Evolutionary conservation across 2,329 filamentous ascomycete species (phyloP).

Genomic region (Aspergillus eucalypticola): DNA sequence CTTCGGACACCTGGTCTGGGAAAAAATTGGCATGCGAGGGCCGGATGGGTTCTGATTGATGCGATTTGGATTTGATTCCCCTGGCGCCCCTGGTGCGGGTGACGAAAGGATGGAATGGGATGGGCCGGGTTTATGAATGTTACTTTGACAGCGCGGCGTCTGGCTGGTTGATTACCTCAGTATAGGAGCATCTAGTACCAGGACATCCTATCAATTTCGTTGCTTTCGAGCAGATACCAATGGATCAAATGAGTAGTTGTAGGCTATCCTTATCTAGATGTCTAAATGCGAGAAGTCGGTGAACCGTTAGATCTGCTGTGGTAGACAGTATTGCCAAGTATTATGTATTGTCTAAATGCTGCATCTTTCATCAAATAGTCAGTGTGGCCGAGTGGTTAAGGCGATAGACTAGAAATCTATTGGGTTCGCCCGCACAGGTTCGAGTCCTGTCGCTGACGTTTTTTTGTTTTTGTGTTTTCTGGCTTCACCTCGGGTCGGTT

Average conservation of each 20-base stretch:
- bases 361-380: not conserved
- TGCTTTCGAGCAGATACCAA: not conserved
- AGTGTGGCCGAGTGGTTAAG: constrained; percentile 5
- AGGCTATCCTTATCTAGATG: not conserved
- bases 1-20: not conserved
- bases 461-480: constrained; percentile 24
- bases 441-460: constrained; percentile 30
- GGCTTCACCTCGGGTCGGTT: no score
- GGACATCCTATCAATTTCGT: not conserved
- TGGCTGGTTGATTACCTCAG: not conserved
- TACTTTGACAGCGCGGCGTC: constrained; percentile 1
- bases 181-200: not conserved
- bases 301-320: no score
- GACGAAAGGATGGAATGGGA: not conserved
- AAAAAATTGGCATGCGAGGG: not conserved
- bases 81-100: not conserved
- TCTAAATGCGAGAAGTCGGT: no score
- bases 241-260: not conserved
- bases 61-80: not conserved
- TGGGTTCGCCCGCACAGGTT: constrained; percentile 21
- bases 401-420: constrained; percentile 11
- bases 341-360: no score
- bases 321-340: no score
- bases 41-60: not conserved
- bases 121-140: not conserved